phyloP scores from a whole-genome alignment of 345 rosid species.

The Euclidium syriacum region DNA sequence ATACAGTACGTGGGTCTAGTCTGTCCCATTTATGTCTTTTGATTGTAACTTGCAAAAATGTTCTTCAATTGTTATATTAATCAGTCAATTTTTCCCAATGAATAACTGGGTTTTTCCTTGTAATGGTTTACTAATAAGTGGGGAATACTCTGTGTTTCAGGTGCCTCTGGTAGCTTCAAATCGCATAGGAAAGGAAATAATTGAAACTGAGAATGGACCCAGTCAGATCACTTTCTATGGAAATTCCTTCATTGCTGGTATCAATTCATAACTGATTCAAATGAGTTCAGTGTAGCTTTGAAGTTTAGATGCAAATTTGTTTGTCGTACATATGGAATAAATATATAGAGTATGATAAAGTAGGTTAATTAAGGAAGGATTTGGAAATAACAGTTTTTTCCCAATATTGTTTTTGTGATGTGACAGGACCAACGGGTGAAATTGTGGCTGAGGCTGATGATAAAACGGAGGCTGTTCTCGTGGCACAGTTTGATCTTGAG shows the following conservation, averaged over 20 bases:
- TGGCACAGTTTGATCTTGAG: constrained; percentile 76
- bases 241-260: constrained; percentile 83
- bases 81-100: not conserved
- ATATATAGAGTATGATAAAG: not conserved
- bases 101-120: not conserved
- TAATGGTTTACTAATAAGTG: not conserved
- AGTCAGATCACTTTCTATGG: constrained; percentile 83
- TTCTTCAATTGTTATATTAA: not conserved
- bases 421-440: constrained; percentile 81
- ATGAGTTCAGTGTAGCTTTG: not conserved
- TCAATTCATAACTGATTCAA: not conserved
- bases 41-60: not conserved
- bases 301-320: not conserved
- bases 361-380: not conserved
- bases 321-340: not conserved
- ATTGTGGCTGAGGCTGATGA: constrained; percentile 67
- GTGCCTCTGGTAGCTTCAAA: constrained; percentile 85
- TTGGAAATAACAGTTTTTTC: not conserved
- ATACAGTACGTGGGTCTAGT: not conserved
- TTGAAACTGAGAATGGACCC: constrained; percentile 77
- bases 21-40: not conserved
- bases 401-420: not conserved
- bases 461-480: constrained; percentile 67
- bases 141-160: constrained; percentile 26
- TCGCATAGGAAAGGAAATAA: constrained; percentile 72